Conservation (phyloP, 176 grass and related monocot species). For the Typha latifolia region DNA sequence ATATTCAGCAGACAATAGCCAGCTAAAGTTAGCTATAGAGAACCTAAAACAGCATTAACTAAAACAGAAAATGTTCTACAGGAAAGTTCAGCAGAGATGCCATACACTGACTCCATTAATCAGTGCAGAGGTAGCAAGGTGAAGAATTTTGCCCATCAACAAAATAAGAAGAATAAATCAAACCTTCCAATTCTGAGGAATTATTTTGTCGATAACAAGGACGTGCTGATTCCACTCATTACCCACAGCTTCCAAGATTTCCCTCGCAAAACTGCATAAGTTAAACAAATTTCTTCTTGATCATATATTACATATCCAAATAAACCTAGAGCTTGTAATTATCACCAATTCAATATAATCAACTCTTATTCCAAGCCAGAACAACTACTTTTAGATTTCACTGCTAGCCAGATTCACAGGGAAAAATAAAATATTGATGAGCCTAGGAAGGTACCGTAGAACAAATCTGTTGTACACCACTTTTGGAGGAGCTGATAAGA, state of each 20-base stretch:
- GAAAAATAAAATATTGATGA: neutral
- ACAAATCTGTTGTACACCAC: constrained; percentile 90
- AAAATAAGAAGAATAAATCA: constrained; percentile 7
- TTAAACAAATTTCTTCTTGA: constrained; percentile 1
- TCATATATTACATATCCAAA: neutral
- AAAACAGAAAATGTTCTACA: no score
- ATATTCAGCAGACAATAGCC: no score
- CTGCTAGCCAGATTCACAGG: neutral
- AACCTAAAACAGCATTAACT: no score
- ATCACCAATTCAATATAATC: neutral
- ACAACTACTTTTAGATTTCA: neutral
- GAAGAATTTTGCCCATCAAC: neutral
- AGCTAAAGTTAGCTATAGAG: no score
- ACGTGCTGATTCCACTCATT: constrained; percentile 79
- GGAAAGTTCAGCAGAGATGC: neutral
- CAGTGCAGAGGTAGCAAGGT: neutral
- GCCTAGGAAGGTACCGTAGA: constrained; percentile 38
- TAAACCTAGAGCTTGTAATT: neutral
- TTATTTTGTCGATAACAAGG: constrained; percentile 69
- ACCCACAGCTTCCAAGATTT: constrained; percentile 68
- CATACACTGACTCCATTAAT: no score
- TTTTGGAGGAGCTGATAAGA: constrained; percentile 94
- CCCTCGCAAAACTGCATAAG: constrained; percentile 47
- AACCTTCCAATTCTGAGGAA: constrained; percentile 96
- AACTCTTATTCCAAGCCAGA: neutral